Evolutionary conservation across 169 alveolate genomes (phyloP).

Genomic region (Plasmodium sp.): DNA sequence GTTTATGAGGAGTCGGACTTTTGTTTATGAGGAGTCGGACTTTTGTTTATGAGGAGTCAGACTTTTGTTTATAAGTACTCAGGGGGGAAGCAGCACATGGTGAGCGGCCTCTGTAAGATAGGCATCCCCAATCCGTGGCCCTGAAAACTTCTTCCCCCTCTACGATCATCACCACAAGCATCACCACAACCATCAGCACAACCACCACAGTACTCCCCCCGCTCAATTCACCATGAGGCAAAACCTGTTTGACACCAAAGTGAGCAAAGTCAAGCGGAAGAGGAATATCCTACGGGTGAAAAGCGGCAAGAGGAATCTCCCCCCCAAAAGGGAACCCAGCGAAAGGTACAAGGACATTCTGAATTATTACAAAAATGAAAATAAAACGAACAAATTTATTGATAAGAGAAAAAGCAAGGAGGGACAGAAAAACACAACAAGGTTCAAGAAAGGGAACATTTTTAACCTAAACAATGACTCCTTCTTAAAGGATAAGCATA

Average conservation of each 20-base stretch:
- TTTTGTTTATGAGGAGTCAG: background rate
- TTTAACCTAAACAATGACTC: conserved; percentile 62
- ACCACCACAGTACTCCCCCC: background rate
- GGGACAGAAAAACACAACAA: conserved; percentile 7
- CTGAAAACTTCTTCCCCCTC: background rate
- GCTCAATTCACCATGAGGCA: conserved; percentile 2
- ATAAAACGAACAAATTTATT: conserved; percentile 74
- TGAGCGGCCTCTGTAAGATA: background rate
- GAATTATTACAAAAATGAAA: conserved; percentile 64
- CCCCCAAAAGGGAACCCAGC: conserved; percentile 19
- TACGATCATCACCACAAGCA: background rate
- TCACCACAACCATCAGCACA: background rate
- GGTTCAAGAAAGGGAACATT: conserved; percentile 17
- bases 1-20: background rate
- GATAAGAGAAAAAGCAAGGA: conserved; percentile 68
- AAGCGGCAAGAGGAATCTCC: background rate
- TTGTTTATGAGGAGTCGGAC: background rate
- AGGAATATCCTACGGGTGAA: conserved; percentile 49
- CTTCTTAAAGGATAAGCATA: conserved; percentile 24
- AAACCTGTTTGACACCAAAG: conserved; percentile 45
- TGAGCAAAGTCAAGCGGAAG: conserved; percentile 12
- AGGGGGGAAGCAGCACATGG: background rate
- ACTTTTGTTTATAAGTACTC: background rate
- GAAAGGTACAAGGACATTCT: conserved; percentile 48
- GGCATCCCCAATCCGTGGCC: background rate